Percentiles rank a stretch among this genome's conserved stretches.
Conservation (phyloP, 208 protist species). For the Herpetomonas muscarum region DNA sequence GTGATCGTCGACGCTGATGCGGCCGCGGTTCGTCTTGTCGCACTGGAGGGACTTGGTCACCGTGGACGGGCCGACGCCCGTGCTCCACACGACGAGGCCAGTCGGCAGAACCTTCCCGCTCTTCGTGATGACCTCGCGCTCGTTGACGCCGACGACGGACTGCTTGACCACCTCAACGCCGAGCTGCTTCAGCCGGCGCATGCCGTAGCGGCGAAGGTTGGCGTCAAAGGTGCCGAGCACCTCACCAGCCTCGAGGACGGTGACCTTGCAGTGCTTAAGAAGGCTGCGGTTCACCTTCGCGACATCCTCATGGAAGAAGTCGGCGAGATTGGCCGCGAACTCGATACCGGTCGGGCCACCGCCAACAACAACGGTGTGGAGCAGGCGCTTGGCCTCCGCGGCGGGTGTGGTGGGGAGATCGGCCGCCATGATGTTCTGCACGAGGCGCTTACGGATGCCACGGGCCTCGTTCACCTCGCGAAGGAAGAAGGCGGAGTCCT, state of each 20-base stretch:
- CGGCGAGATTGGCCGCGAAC: conserved; percentile 83
- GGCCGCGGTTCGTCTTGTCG: conserved; percentile 64
- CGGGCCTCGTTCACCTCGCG: conserved; percentile 87
- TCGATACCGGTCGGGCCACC: conserved; percentile 89
- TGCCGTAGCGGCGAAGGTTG: conserved; percentile 74
- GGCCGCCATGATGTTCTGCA: conserved; percentile 92
- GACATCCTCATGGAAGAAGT: conserved; percentile 89
- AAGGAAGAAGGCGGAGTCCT: conserved; percentile 87
- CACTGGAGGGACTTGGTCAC: conserved; percentile 71
- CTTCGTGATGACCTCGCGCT: conserved; percentile 70
- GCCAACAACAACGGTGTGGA: conserved; percentile 90
- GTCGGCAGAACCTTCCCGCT: conserved; percentile 49
- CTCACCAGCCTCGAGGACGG: conserved; percentile 85
- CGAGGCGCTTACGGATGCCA: conserved; percentile 85
- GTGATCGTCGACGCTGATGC: conserved; percentile 65
- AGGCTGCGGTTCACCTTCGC: conserved; percentile 62
- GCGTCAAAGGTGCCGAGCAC: conserved; percentile 86
- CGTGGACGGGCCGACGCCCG: conserved; percentile 72
- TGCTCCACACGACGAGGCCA: conserved; percentile 86
- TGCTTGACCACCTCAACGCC: conserved; percentile 67
- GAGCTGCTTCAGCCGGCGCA: conserved; percentile 54
- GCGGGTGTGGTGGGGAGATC: conserved; percentile 70
- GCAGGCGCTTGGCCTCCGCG: conserved; percentile 73
- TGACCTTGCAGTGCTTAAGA: conserved; percentile 72
- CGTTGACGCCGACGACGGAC: conserved; percentile 66